A percentile compares a stretch with the other conserved stretches of the same genome.
phyloP scores from a whole-genome alignment of 495 filamentous ascomycete species.

The Podospora comata region DNA sequence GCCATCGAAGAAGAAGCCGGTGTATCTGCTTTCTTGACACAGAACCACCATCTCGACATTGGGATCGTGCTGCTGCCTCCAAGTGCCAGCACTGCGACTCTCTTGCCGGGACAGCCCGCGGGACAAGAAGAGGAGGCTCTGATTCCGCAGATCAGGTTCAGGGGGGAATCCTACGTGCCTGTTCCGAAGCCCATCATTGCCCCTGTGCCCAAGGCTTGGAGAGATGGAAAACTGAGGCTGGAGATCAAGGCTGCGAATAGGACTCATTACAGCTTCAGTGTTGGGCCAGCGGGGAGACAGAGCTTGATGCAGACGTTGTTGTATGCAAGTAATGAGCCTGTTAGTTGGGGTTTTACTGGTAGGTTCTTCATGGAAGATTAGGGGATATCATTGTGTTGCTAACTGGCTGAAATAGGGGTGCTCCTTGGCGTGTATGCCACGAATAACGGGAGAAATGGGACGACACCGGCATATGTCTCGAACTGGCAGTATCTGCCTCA shows the following conservation, averaged over 20 bases:
- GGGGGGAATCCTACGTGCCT: conserved; percentile 37
- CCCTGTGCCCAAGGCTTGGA: conserved; percentile 38
- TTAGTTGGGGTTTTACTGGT: conserved; percentile 53
- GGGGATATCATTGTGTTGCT: conserved; percentile 1
- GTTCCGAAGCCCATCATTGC: conserved; percentile 32
- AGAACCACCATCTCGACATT: conserved; percentile 53
- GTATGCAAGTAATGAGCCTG: conserved; percentile 37
- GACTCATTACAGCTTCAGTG: conserved; percentile 47
- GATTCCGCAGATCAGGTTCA: conserved; percentile 38
- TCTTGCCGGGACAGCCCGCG: conserved; percentile 11
- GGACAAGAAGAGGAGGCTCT: conserved; percentile 14
- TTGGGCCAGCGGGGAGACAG: conserved; percentile 35
- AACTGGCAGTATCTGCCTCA: conserved; percentile 46
- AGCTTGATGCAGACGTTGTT: conserved; percentile 36
- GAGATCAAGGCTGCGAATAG: conserved; percentile 46
- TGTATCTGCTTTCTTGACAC: conserved; percentile 47
- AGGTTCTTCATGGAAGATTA: conserved; percentile 14
- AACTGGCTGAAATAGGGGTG: conserved; percentile 23
- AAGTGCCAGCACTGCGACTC: conserved; percentile 15
- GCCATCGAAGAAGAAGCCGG: conserved; percentile 40
- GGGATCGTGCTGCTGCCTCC: conserved; percentile 45
- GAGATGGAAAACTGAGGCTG: conserved; percentile 32
- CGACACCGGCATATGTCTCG: conserved; percentile 41
- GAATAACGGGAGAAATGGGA: conserved; percentile 47
- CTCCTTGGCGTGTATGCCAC: conserved; percentile 52